These are phyloP conservation scores for Scleroderma citrinum DNA, from an alignment of 768 basidiomycete genomes.

Conservation along the genomic window DNA sequence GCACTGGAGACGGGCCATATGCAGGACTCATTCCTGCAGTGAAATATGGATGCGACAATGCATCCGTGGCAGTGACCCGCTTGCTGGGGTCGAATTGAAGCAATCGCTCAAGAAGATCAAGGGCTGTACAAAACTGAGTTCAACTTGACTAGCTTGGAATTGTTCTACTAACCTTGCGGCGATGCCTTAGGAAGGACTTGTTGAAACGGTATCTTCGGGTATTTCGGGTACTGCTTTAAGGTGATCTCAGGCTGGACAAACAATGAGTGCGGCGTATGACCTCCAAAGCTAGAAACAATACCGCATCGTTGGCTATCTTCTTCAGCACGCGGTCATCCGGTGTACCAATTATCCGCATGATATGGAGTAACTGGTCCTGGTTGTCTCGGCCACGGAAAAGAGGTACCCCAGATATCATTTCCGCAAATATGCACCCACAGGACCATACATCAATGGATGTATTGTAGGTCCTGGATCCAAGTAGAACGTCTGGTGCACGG, in stretches of 20 bases:
- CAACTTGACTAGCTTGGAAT: background rate
- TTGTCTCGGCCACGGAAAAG: conserved; percentile 96
- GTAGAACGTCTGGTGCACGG: conserved; percentile 93
- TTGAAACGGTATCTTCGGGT: conserved; percentile 75
- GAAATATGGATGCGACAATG: conserved; percentile 91
- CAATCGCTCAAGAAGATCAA: conserved; percentile 90
- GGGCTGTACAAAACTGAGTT: conserved; percentile 38
- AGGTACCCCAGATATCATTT: conserved; percentile 98
- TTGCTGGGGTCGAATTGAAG: conserved; percentile 94
- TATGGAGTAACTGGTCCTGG: conserved; percentile 94
- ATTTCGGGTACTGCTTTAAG: conserved; percentile 80
- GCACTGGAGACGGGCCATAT: conserved; percentile 30
- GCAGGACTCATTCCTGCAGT: conserved; percentile 40
- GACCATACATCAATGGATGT: conserved; percentile 99
- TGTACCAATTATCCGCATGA: conserved; percentile 95
- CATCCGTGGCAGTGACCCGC: conserved; percentile 86
- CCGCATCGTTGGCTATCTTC: conserved; percentile 88
- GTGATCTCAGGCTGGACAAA: conserved; percentile 67
- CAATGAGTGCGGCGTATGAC: conserved; percentile 5
- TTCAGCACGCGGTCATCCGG: conserved; percentile 83
- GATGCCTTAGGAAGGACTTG: conserved; percentile 84
- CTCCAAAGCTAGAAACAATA: conserved; percentile 31
- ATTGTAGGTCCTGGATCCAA: conserved; percentile 95
- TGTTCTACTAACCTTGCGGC: conserved; percentile 53
- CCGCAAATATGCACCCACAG: conserved; percentile 98